phyloP scores from a whole-genome alignment of 108 stramenopile genomes.

The Fragilaria radians region DNA sequence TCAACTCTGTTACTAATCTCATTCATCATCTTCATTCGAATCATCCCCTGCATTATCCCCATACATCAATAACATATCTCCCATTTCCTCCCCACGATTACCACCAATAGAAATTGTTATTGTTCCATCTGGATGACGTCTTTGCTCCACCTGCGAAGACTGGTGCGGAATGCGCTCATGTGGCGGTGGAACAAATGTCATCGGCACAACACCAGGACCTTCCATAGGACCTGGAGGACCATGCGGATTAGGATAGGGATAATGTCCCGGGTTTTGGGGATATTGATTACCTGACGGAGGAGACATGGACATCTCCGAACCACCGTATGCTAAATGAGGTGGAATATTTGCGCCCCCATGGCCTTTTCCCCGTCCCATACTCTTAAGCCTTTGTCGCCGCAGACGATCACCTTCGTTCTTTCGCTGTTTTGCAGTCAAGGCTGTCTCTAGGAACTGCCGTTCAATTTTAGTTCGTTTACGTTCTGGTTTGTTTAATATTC shows the following conservation, averaged over 20 bases:
- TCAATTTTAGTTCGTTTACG: slow-evolving; percentile 64
- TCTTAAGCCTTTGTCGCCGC: slow-evolving; percentile 61
- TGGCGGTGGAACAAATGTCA: slow-evolving; percentile 19
- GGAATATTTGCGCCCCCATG: neutral
- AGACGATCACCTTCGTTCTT: slow-evolving; percentile 83
- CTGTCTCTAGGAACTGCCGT: slow-evolving; percentile 41
- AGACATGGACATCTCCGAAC: slow-evolving; percentile 44
- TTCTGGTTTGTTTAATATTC: slow-evolving; percentile 56
- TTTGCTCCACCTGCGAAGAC: slow-evolving; percentile 34
- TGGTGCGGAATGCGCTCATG: slow-evolving; percentile 8
- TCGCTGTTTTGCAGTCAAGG: slow-evolving; percentile 51
- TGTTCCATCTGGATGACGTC: slow-evolving; percentile 51
- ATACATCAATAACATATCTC: slow-evolving; percentile 2
- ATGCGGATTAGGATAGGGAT: slow-evolving; percentile 2
- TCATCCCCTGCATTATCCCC: neutral
- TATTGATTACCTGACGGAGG: slow-evolving; percentile 35
- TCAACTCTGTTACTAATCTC: no score
- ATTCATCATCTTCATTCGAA: no score
- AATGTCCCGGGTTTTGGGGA: neutral
- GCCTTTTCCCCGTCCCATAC: neutral
- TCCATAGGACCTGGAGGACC: slow-evolving; percentile 6
- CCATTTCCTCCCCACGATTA: slow-evolving; percentile 3
- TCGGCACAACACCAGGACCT: slow-evolving; percentile 8
- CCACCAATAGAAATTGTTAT: slow-evolving; percentile 48
- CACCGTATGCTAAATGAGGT: neutral